Percentiles rank a stretch among this genome's conserved stretches.
Evolutionary conservation across 2,329 filamentous ascomycete species (phyloP).

Genomic region (Calonectria henricotiae): DNA sequence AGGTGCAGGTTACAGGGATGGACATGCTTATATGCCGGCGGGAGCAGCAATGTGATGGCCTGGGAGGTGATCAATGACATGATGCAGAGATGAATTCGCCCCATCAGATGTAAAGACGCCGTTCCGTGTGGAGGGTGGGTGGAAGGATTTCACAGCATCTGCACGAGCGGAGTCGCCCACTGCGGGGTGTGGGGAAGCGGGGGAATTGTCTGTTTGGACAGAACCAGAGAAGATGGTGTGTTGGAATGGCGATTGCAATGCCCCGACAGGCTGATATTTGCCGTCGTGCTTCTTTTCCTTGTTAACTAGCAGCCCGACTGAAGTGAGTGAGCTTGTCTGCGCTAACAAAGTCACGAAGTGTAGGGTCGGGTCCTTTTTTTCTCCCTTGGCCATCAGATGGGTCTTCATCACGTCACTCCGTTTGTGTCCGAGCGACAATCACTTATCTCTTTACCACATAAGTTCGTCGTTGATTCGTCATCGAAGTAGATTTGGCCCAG

Average conservation of each 20-base stretch:
- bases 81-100: slow-evolving; percentile 23
- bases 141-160: slow-evolving; percentile 29
- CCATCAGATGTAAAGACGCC: slow-evolving; percentile 8
- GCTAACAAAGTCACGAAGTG: background rate
- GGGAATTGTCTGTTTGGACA: slow-evolving; percentile 8
- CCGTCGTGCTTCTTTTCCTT: slow-evolving; percentile 8
- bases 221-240: background rate
- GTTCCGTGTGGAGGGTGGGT: background rate
- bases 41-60: slow-evolving; percentile 18
- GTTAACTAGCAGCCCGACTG: background rate
- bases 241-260: slow-evolving; percentile 15
- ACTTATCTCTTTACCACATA: background rate
- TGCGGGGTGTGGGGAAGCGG: slow-evolving; percentile 39
- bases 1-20: slow-evolving; percentile 13
- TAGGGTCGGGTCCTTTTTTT: slow-evolving; percentile 3
- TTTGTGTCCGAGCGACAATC: background rate
- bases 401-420: slow-evolving; percentile 3
- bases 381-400: slow-evolving; percentile 7
- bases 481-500: background rate
- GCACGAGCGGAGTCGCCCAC: slow-evolving; percentile 35
- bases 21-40: background rate
- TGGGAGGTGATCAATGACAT: slow-evolving; percentile 19
- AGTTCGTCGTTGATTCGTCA: slow-evolving; percentile 2
- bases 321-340: background rate
- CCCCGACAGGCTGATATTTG: background rate